These are phyloP conservation scores for Crithidia fasciculata DNA, from an alignment of 208 protist genomes.

Conservation along the genomic window DNA sequence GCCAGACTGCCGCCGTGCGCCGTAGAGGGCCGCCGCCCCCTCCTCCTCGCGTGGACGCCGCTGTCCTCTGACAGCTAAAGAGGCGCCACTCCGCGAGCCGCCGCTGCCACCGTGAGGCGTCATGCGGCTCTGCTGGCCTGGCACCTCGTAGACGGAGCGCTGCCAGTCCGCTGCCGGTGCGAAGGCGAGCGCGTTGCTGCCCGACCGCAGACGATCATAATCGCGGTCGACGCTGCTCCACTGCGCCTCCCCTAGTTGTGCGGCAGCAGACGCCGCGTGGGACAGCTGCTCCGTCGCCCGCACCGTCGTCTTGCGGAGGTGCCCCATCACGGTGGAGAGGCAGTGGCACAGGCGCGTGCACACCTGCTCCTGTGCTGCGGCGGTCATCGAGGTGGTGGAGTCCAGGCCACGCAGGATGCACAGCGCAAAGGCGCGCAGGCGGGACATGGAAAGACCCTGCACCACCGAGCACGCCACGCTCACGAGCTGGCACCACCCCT, in stretches of 20 bases:
- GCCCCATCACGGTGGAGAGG: conserved; percentile 65
- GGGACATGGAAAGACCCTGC: conserved; percentile 39
- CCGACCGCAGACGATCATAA: no score
- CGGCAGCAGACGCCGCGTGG: background rate
- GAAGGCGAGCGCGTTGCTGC: background rate
- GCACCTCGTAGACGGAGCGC: no score
- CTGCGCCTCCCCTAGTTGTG: background rate
- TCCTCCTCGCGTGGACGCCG: conserved; percentile 21
- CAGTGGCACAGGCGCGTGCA: conserved; percentile 58
- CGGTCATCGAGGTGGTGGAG: conserved; percentile 58
- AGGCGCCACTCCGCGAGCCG: no score
- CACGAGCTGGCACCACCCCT: conserved; percentile 74
- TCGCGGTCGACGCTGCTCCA: background rate
- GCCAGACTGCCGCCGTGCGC: background rate
- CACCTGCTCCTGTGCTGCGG: conserved; percentile 84
- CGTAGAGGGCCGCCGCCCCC: background rate
- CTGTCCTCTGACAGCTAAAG: background rate
- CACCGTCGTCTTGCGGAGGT: conserved; percentile 35
- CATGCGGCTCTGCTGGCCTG: no score
- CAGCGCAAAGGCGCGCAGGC: conserved; percentile 52
- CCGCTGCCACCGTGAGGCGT: no score
- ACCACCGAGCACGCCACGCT: conserved; percentile 55
- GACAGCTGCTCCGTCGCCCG: background rate
- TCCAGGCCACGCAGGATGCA: conserved; percentile 53
- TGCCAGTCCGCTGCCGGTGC: no score